phyloP scores from a whole-genome alignment of 495 filamentous ascomycete species.

The Lasiosphaeriaceae sp. region DNA sequence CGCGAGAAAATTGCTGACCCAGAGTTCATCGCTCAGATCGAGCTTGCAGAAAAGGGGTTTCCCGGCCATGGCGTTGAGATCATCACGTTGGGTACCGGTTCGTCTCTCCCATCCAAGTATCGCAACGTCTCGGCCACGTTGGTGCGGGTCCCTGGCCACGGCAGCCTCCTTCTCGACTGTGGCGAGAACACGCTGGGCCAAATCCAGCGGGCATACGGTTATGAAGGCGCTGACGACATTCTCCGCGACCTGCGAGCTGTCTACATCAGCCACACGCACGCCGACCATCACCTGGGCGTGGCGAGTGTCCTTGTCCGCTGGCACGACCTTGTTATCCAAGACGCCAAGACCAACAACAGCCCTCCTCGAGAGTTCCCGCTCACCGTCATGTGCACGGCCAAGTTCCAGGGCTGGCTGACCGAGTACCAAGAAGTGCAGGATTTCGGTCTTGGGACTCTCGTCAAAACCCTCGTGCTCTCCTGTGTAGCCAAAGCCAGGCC shows the following conservation, averaged over 20 bases:
- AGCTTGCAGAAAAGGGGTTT: conserved; percentile 49
- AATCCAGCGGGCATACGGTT: conserved; percentile 66
- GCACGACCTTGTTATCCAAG: conserved; percentile 25
- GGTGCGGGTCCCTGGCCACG: conserved; percentile 73
- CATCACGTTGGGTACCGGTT: conserved; percentile 85
- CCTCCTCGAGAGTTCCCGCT: conserved; percentile 1
- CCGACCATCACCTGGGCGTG: conserved; percentile 92
- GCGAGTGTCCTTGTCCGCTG: conserved; percentile 77
- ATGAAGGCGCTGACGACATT: conserved; percentile 59
- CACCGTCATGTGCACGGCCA: conserved; percentile 22
- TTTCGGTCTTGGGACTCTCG: conserved; percentile 45
- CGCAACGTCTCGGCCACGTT: conserved; percentile 92
- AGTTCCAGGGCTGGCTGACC: conserved; percentile 66
- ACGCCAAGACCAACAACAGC: neutral
- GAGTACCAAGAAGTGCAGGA: conserved; percentile 79
- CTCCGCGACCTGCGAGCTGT: conserved; percentile 76
- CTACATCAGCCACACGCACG: conserved; percentile 94
- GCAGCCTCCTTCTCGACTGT: conserved; percentile 83
- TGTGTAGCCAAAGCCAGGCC: neutral
- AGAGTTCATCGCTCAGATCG: conserved; percentile 34
- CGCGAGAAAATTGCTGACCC: conserved; percentile 36
- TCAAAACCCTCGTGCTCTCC: neutral
- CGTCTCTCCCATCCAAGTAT: conserved; percentile 82
- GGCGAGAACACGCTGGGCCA: conserved; percentile 96
- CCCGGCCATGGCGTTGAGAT: conserved; percentile 74